These are phyloP conservation scores for Platismatia glauca DNA, from an alignment of 495 filamentous ascomycete genomes.

Conservation along the genomic window DNA sequence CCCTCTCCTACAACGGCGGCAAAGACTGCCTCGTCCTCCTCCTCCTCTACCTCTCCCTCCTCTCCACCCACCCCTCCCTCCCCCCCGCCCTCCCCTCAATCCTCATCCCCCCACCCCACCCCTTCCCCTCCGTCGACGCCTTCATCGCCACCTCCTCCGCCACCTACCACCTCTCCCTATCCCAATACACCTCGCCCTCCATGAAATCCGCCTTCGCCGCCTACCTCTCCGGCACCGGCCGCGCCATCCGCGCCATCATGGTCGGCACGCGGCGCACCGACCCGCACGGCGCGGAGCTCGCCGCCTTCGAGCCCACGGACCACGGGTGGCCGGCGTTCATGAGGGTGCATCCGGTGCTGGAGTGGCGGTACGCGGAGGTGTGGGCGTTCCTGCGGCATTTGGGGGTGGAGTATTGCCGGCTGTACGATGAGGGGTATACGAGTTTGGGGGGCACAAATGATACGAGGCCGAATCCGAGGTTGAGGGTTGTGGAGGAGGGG, in stretches of 20 bases:
- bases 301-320: conserved; percentile 79
- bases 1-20: conserved; percentile 93
- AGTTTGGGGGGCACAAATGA: conserved; percentile 82
- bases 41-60: conserved; percentile 72
- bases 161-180: conserved; percentile 67
- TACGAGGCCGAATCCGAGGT: conserved; percentile 78
- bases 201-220: conserved; percentile 70
- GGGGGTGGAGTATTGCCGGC: conserved; percentile 65
- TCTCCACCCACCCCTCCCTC: conserved; percentile 37
- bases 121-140: conserved; percentile 75
- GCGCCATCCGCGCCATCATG: conserved; percentile 67
- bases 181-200: conserved; percentile 60
- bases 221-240: conserved; percentile 54
- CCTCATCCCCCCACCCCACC: conserved; percentile 72
- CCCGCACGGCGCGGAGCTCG: conserved; percentile 71
- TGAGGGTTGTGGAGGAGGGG: conserved; percentile 39
- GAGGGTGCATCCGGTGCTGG: conserved; percentile 87
- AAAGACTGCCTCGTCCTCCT: conserved; percentile 95
- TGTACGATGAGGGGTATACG: conserved; percentile 84
- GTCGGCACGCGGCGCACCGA: conserved; percentile 89
- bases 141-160: conserved; percentile 60
- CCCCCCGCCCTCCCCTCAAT: conserved; percentile 58
- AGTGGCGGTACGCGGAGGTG: conserved; percentile 95
- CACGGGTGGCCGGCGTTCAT: conserved; percentile 87
- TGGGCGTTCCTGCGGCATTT: conserved; percentile 88